Conservation (phyloP, 345 rosid genomes). For the Arabidopsis arenosa region DNA sequence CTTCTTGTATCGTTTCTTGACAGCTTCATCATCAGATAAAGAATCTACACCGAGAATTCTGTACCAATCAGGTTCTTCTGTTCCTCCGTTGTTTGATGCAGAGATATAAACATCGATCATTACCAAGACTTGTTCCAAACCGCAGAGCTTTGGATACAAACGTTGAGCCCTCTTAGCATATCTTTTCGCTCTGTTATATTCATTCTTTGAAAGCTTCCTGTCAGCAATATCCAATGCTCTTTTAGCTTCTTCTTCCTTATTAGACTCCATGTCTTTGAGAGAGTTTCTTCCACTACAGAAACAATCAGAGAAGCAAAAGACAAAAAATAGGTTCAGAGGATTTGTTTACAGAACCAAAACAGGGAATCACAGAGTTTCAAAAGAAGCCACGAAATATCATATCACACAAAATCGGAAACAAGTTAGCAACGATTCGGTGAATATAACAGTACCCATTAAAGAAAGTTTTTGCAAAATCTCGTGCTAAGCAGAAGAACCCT, state of each 20-base stretch:
- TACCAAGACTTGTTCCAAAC: slow-evolving; percentile 24
- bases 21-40: slow-evolving; percentile 58
- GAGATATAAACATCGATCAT: slow-evolving; percentile 18
- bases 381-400: background rate
- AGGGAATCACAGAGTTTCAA: background rate
- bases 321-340: background rate
- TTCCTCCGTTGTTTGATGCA: background rate
- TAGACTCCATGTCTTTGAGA: slow-evolving; percentile 18
- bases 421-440: background rate
- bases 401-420: slow-evolving; percentile 1
- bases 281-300: background rate
- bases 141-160: slow-evolving; percentile 39
- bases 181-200: slow-evolving; percentile 17
- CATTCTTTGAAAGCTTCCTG: slow-evolving; percentile 18
- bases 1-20: slow-evolving; percentile 69
- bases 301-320: background rate
- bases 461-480: background rate
- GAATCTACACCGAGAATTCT: slow-evolving; percentile 64
- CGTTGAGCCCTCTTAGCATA: background rate
- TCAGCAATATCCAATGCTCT: slow-evolving; percentile 19
- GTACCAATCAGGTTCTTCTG: slow-evolving; percentile 66
- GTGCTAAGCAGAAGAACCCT: background rate
- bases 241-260: slow-evolving; percentile 24
- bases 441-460: background rate
- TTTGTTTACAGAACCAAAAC: background rate